Evolutionary conservation across 371 early-diverging fungal species (phyloP).

Genomic region (Mucor racemosus): DNA sequence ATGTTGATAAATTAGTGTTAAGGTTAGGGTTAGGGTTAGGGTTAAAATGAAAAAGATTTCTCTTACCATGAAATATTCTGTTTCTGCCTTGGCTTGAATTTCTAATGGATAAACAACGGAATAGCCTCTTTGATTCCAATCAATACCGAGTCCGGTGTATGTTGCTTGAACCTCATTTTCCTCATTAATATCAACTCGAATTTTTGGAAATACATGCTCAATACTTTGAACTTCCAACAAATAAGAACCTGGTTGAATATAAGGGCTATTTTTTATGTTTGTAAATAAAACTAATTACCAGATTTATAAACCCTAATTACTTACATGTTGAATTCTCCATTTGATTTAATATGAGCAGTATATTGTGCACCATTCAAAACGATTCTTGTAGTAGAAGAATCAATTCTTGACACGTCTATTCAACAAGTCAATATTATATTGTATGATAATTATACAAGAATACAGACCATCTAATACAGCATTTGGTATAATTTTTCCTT

Average conservation of each 20-base stretch:
- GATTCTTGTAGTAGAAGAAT: constrained; percentile 19
- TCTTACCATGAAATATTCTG: constrained; percentile 56
- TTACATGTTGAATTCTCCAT: constrained; percentile 32
- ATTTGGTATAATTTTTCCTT: constrained; percentile 30
- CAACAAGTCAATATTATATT: neutral
- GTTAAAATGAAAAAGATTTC: neutral
- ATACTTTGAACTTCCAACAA: constrained; percentile 51
- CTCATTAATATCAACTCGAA: constrained; percentile 49
- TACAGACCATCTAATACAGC: constrained; percentile 22
- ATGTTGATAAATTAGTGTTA: neutral
- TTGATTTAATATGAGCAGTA: constrained; percentile 14
- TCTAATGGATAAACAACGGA: constrained; percentile 44
- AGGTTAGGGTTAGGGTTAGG: neutral
- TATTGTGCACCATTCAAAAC: constrained; percentile 17
- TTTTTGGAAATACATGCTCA: constrained; percentile 51
- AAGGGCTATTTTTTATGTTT: constrained; percentile 13
- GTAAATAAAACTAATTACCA: no score
- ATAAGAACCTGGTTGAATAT: constrained; percentile 49
- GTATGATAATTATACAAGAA: neutral
- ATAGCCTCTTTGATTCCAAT: constrained; percentile 46
- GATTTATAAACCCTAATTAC: neutral
- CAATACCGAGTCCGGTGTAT: constrained; percentile 41
- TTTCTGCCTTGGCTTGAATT: constrained; percentile 45
- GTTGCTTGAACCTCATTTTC: constrained; percentile 37
- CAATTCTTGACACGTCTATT: constrained; percentile 25